These are phyloP conservation scores for Blastobotrys aristatus DNA, from an alignment of 1,139 yeast species.

Conservation along the genomic window DNA sequence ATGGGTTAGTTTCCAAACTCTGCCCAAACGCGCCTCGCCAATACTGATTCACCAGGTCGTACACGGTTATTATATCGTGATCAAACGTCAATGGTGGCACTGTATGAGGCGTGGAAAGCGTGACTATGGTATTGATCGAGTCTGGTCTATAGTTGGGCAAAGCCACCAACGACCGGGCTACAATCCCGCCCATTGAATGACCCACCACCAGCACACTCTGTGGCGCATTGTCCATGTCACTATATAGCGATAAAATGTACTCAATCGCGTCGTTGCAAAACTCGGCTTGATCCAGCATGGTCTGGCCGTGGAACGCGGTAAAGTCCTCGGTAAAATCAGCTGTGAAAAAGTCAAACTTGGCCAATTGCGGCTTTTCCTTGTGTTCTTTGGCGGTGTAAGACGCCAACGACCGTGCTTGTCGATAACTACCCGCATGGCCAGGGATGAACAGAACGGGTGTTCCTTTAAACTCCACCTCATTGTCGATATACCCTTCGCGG, in stretches of 20 bases:
- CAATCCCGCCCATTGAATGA: slow-evolving; percentile 98
- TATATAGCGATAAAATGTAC: slow-evolving; percentile 67
- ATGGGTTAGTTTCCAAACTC: slow-evolving; percentile 25
- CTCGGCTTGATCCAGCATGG: slow-evolving; percentile 91
- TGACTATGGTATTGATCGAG: slow-evolving; percentile 77
- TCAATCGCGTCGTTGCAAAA: slow-evolving; percentile 81
- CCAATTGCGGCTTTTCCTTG: slow-evolving; percentile 9
- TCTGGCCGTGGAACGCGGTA: slow-evolving; percentile 93
- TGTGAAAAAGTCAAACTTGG: slow-evolving; percentile 50
- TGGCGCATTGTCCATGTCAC: slow-evolving; percentile 38
- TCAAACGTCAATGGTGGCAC: slow-evolving; percentile 96
- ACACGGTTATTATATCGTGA: slow-evolving; percentile 73
- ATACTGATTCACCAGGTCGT: slow-evolving; percentile 67
- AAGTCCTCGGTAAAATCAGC: slow-evolving; percentile 95
- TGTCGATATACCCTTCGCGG: slow-evolving; percentile 48
- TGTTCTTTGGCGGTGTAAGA: slow-evolving; percentile 44
- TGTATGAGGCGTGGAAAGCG: slow-evolving; percentile 90
- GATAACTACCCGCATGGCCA: slow-evolving; percentile 94
- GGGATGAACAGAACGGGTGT: slow-evolving; percentile 90
- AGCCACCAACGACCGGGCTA: slow-evolving; percentile 74
- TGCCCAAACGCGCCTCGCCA: slow-evolving; percentile 62
- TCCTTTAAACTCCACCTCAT: slow-evolving; percentile 49
- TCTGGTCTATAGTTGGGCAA: slow-evolving; percentile 66
- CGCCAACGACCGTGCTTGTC: slow-evolving; percentile 90
- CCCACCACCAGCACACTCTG: slow-evolving; percentile 74